These are phyloP conservation scores for Saccharomyces cerevisiae DNA, from an alignment of 805 yeast genomes.

Conservation along the genomic window DNA sequence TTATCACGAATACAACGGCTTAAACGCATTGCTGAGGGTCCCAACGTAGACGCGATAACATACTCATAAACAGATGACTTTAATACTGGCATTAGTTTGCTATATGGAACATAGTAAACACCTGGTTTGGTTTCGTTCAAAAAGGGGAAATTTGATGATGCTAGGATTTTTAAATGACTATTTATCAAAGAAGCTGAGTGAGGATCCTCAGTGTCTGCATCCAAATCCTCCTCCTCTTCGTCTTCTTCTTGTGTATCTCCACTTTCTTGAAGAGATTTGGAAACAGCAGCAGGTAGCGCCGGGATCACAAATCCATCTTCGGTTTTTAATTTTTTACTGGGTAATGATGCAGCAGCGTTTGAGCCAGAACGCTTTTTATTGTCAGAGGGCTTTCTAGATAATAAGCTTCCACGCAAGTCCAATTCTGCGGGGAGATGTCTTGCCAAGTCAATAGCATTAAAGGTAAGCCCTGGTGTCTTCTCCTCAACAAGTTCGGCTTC, in stretches of 20 bases:
- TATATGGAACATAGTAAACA: constrained; percentile 54
- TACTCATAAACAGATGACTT: constrained; percentile 48
- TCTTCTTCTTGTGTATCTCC: constrained; percentile 20
- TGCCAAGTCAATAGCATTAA: constrained; percentile 39
- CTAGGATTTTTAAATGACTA: constrained; percentile 62
- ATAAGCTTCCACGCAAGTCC: constrained; percentile 40
- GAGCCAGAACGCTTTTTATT: constrained; percentile 31
- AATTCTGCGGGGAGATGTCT: constrained; percentile 35
- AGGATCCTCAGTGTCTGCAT: constrained; percentile 26
- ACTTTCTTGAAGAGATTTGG: constrained; percentile 15
- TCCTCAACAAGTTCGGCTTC: constrained; percentile 28
- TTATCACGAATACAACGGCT: constrained; percentile 66
- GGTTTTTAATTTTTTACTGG: constrained; percentile 35
- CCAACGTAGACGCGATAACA: constrained; percentile 51
- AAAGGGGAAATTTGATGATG: constrained; percentile 46
- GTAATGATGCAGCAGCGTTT: constrained; percentile 12
- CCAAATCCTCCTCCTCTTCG: constrained; percentile 31
- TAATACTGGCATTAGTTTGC: constrained; percentile 39
- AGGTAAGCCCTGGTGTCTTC: constrained; percentile 27
- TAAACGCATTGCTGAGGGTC: constrained; percentile 60
- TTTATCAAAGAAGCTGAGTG: constrained; percentile 34
- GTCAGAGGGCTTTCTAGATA: constrained; percentile 30
- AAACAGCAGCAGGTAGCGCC: constrained; percentile 19
- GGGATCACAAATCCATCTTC: constrained; percentile 33
- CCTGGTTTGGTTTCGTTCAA: constrained; percentile 50